Base-by-base conservation (phyloP, 129 eudicot species). In the Rutidosis leptorrhynchoides region DNA sequence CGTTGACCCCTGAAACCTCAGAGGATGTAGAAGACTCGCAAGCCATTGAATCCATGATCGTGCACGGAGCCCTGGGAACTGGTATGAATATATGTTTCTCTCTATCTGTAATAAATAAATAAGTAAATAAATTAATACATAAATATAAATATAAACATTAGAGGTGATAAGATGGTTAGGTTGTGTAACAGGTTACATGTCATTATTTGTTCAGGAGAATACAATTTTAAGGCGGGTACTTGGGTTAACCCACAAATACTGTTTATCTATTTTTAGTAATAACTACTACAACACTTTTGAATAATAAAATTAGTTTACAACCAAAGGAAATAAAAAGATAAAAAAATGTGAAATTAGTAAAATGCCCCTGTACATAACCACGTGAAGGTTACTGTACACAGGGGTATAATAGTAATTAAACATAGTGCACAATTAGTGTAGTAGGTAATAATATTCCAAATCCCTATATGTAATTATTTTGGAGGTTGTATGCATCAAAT, bases 1-100 rank as follows among this genome's bases (percentile, higher is more conserved):
- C 95, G 5, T 66, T 86, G 76, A 84, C 93, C 69, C 90, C 97
- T 48, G 99, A 94, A 45, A 81, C 77, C 37, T 78, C 84, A 74
- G 84, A 79, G 23, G 83, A 81, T 73, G 82, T 62, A 49, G 99
- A 94, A 58, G 97, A 94, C 79, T 24, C 70, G 79, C 89, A 80
- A 56, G 85, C 90, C 65, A 78, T 87, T 65, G 96, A 94, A 77
- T 67, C 77, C 4, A 67, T 94, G 84, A 67, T 60, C 20, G 70
- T 89, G 28, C 89, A 89, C 26, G 98, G 98, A 74, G 87, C 75
- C 71, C 80, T 65, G 75, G 83, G 83, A 76, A 68, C 86, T 43
- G 98, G 98, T 92, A 79, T 30, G 57, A 11, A 15, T 75, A 28
- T 63, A 51, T 52, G 43, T 35, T 72, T n/a, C 19, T 56, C 10